Evolutionary conservation across 2,329 filamentous ascomycete genomes (phyloP).

Genomic region (Cercospora beticola): DNA sequence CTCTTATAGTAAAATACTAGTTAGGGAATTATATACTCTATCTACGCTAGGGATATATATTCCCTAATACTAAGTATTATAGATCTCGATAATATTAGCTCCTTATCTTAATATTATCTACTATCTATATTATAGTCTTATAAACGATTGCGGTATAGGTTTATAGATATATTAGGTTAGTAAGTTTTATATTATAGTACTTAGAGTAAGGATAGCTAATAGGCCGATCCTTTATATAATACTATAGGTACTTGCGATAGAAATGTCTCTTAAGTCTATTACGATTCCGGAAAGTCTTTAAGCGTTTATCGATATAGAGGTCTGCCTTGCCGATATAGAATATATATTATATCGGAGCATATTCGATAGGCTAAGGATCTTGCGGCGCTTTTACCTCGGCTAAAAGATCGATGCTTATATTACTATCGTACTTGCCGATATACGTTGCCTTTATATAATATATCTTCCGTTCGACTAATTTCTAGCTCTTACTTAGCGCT

Average conservation of each 20-base stretch:
- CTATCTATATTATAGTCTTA: conserved; percentile 5
- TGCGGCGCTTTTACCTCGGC: background rate
- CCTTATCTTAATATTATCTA: no score
- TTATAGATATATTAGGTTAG: conserved; percentile 4
- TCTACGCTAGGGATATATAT: no score
- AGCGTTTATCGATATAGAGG: background rate
- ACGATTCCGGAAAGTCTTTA: conserved; percentile 11
- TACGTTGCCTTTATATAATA: background rate
- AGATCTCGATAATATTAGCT: no score
- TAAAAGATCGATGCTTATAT: background rate
- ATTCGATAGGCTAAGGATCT: background rate
- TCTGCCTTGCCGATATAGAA: conserved; percentile 11
- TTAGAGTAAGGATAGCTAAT: conserved; percentile 11
- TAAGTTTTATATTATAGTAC: background rate
- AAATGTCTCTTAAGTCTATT: conserved; percentile 11
- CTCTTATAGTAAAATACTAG: no score
- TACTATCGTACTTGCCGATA: background rate
- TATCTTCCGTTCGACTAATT: background rate
- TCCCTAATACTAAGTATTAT: no score
- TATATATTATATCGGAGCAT: conserved; percentile 9
- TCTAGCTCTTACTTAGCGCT: no score
- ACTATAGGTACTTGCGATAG: conserved; percentile 8
- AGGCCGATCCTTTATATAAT: background rate
- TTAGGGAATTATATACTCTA: no score
- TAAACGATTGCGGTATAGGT: conserved; percentile 5